These are phyloP conservation scores for Calycina marina DNA, from an alignment of 2,329 filamentous ascomycete species.

Conservation along the genomic window DNA sequence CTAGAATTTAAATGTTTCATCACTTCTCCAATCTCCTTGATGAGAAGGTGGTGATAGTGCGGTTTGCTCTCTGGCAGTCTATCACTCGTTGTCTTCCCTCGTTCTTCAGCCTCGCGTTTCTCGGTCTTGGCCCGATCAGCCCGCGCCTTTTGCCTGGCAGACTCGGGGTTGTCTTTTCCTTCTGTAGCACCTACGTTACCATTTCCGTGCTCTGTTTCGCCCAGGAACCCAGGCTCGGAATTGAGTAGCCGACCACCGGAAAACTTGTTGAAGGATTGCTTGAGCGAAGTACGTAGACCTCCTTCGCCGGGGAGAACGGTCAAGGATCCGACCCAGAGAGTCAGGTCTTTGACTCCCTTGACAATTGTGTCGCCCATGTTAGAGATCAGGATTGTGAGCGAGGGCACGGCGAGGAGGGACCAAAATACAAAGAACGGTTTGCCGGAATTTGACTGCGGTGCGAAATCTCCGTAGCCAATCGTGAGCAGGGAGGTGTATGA, in stretches of 20 bases:
- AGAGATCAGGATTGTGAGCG: conserved; percentile 74
- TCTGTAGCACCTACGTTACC: conserved; percentile 10
- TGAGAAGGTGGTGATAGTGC: conserved; percentile 49
- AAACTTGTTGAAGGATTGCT: conserved; percentile 28
- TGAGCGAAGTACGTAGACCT: conserved; percentile 31
- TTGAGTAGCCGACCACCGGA: conserved; percentile 31
- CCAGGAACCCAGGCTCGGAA: conserved; percentile 30
- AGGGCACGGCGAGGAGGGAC: conserved; percentile 73
- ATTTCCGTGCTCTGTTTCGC: conserved; percentile 13
- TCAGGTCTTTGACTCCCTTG: conserved; percentile 39
- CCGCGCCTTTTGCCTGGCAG: conserved; percentile 8
- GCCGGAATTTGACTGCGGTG: conserved; percentile 62
- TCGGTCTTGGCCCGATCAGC: conserved; percentile 8
- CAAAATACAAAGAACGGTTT: conserved; percentile 89
- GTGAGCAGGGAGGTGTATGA: conserved; percentile 72
- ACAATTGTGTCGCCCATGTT: conserved; percentile 79
- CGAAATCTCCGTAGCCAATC: conserved; percentile 73
- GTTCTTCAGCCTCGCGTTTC: conserved; percentile 3
- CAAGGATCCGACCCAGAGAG: conserved; percentile 39
- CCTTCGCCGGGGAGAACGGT: conserved; percentile 46
- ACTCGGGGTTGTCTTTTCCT: conserved; percentile 14
- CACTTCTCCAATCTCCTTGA: conserved; percentile 54
- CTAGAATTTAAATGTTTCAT: conserved; percentile 44
- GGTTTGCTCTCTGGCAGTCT: conserved; percentile 21
- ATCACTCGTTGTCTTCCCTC: conserved; percentile 10